phyloP scores from a whole-genome alignment of 2,329 filamentous ascomycete genomes.

The Colletotrichum horii region DNA sequence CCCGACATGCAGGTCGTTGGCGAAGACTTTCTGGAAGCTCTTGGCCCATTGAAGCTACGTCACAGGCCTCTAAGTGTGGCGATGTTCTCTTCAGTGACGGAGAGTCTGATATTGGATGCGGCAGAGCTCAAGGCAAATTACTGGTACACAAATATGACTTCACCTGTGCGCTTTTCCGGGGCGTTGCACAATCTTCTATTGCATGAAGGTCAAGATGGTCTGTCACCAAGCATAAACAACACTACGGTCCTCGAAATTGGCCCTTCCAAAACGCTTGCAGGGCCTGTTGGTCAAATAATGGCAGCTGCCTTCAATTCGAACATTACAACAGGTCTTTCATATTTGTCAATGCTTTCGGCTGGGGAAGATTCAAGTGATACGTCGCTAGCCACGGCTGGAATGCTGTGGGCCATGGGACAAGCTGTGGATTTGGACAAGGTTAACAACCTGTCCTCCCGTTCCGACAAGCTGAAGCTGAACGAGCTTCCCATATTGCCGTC shows the following conservation, averaged over 20 bases:
- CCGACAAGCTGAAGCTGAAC: neutral
- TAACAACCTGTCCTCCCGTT: neutral
- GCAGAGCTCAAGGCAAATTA: neutral
- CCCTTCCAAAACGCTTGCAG: conserved; percentile 31
- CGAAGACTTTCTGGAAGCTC: neutral
- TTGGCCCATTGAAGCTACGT: neutral
- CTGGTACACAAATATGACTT: conserved; percentile 13
- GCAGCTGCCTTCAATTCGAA: neutral
- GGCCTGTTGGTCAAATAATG: conserved; percentile 30
- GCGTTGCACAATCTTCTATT: conserved; percentile 37
- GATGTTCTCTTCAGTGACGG: neutral
- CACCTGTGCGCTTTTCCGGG: conserved; percentile 21
- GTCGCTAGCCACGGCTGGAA: neutral
- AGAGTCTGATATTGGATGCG: neutral
- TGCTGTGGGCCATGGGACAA: neutral
- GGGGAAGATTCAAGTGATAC: neutral
- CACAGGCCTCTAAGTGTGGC: conserved; percentile 34
- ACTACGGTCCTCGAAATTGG: conserved; percentile 30
- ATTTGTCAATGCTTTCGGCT: neutral
- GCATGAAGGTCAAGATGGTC: neutral
- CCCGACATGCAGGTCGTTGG: conserved; percentile 1
- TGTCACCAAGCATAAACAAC: neutral
- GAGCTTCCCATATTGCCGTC: conserved; percentile 16
- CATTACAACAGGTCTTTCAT: neutral
- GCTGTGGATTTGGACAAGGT: neutral